A percentile compares a stretch with the other conserved stretches of the same genome.
phyloP scores from a whole-genome alignment of 768 basidiomycete genomes.

The Tricholoma flavovirens region DNA sequence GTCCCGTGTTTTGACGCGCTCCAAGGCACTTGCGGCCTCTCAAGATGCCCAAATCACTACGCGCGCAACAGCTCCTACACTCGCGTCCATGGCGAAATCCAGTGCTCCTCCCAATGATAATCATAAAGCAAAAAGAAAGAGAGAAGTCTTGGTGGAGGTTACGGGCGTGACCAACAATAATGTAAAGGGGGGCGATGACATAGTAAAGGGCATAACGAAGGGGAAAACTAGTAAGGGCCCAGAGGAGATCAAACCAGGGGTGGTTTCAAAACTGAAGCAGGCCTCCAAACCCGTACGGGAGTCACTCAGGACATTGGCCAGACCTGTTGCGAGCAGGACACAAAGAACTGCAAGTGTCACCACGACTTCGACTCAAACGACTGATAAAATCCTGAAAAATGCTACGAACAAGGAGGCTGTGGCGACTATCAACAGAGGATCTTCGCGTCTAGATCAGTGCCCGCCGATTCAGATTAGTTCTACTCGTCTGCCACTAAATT shows the following conservation, averaged over 20 bases:
- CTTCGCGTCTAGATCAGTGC: not conserved
- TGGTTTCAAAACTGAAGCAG: constrained; percentile 19
- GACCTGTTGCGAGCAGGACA: constrained; percentile 14
- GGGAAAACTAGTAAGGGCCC: constrained; percentile 41
- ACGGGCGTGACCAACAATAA: constrained; percentile 34
- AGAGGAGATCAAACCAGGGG: constrained; percentile 21
- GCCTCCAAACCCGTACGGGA: constrained; percentile 25
- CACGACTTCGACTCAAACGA: constrained; percentile 5
- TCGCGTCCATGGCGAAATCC: constrained; percentile 36
- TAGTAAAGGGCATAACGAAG: constrained; percentile 39
- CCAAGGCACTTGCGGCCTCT: constrained; percentile 43
- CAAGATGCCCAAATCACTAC: constrained; percentile 27
- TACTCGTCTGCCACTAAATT: constrained; percentile 5
- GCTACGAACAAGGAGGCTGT: not conserved
- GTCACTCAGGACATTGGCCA: constrained; percentile 33
- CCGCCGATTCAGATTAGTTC: not conserved
- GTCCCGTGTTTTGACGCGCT: constrained; percentile 46
- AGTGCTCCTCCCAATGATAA: constrained; percentile 28
- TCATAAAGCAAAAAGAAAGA: constrained; percentile 61
- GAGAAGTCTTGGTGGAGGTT: constrained; percentile 71
- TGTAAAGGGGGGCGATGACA: constrained; percentile 11
- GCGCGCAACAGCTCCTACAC: constrained; percentile 31
- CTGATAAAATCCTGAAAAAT: not conserved
- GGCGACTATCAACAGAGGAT: not conserved
- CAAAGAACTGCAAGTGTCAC: constrained; percentile 7